A percentile compares a stretch with the other conserved stretches of the same genome.
phyloP scores from a whole-genome alignment of 2,329 filamentous ascomycete genomes.

The Blastomyces parvus region DNA sequence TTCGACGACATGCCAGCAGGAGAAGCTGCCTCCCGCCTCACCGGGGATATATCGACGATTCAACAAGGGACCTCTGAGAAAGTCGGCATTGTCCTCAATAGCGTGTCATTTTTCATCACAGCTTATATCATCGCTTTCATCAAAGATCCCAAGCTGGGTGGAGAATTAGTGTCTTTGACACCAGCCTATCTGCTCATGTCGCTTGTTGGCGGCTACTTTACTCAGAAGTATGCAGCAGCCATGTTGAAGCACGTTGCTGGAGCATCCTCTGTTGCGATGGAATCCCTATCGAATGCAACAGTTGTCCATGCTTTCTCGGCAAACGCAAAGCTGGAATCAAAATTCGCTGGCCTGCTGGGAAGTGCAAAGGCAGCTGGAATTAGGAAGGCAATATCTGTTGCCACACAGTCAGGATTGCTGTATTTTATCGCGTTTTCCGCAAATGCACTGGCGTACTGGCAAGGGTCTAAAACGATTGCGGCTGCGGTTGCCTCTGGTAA shows the following conservation, averaged over 20 bases:
- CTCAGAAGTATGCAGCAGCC: conserved; percentile 36
- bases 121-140: conserved; percentile 43
- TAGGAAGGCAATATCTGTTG: conserved; percentile 47
- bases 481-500: conserved; percentile 19
- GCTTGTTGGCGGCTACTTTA: conserved; percentile 35
- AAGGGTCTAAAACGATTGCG: conserved; percentile 49
- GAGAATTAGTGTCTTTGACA: conserved; percentile 38
- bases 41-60: conserved; percentile 40
- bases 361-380: conserved; percentile 43
- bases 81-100: conserved; percentile 40
- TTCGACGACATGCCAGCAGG: conserved; percentile 40
- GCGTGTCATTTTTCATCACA: conserved; percentile 40
- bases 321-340: conserved; percentile 46
- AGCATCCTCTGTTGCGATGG: conserved; percentile 51
- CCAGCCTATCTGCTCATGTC: conserved; percentile 41
- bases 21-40: conserved; percentile 40
- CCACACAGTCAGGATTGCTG: conserved; percentile 47
- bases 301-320: conserved; percentile 54
- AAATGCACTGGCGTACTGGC: conserved; percentile 57
- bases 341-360: conserved; percentile 43
- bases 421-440: conserved; percentile 57
- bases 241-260: conserved; percentile 45
- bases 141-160: conserved; percentile 38
- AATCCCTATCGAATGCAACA: conserved; percentile 47
- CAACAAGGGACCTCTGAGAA: conserved; percentile 42